Evolutionary conservation across 1,284 basidiomycete genomes (phyloP), one percentile per base, ranked within the genome.

Genomic region (Pyrrhoderma noxium): DNA sequence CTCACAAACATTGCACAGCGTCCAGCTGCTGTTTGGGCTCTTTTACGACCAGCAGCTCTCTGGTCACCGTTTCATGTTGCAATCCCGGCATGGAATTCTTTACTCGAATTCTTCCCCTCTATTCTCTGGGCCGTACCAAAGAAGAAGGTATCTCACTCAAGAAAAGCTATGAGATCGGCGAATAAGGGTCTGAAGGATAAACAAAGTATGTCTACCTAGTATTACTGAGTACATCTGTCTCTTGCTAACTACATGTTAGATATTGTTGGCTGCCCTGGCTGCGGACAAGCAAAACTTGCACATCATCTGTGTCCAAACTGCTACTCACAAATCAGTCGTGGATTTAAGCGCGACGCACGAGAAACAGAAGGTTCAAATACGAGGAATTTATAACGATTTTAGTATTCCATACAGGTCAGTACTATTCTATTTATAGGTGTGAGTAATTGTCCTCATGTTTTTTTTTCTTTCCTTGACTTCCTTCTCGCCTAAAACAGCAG

Each of bases 171-270:
- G 93, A 78, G 94, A 25, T 81, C 82, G 52, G 89, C 93, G 2
- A 93, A 95, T 68, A 98, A 98, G 70, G 93, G 93, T 0, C 70
- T 97, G 61, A 93, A 94, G 68, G 93, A 97, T 68, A 93, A 93
- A 66, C 81, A 83, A 52, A 94, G 95, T 93, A 62, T 58, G 87
- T 73, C n/a, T 21, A 44, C 22, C 7, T 31, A 18, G 16, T 3
- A 16, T 50, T 2, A 21, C n/a, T 48, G 54, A 51, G 51, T 58
- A 22, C 58, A 47, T 54, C 0, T 57, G 23, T 56, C 53, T 35
- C 16, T 37, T 16, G 11, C 18, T 49, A 21, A 2, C 38, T 42
- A 42, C 36, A 31, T 25, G 22, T 11, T 54, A 97, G 94, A 94
- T 66, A 79, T 98, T 60, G 89, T 92, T 52, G 82, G 87, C 61